Evolutionary conservation across 164 flowering plant genomes (phyloP).

Genomic region (Aristolochia contorta): DNA sequence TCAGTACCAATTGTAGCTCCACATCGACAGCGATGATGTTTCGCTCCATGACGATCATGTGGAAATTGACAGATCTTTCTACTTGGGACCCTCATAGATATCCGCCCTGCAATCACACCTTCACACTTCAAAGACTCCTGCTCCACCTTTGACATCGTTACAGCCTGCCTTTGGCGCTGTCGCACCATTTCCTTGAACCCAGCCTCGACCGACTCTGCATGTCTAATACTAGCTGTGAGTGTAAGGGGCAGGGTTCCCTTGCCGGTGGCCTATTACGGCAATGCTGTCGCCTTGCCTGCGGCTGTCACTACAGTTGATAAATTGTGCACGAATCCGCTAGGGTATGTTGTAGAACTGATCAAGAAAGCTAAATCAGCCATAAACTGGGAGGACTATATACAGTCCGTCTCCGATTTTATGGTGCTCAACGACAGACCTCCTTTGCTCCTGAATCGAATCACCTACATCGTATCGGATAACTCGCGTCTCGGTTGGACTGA

Average conservation of each 20-base stretch:
- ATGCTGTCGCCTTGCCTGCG: constrained; percentile 11
- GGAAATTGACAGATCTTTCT: constrained; percentile 15
- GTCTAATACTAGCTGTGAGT: constrained; percentile 2
- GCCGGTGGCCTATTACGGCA: constrained; percentile 25
- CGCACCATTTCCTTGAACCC: constrained; percentile 19
- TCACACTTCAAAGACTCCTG: constrained; percentile 5
- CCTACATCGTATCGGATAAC: no score
- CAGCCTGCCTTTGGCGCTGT: constrained; percentile 28
- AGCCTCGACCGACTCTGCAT: constrained; percentile 15
- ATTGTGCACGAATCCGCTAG: constrained; percentile 10
- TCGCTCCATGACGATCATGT: neutral
- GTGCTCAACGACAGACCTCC: no score
- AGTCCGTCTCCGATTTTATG: constrained; percentile 1
- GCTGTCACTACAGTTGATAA: constrained; percentile 11
- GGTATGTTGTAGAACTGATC: constrained; percentile 20
- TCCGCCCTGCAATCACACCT: constrained; percentile 8
- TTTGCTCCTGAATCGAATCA: no score
- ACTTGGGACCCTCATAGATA: constrained; percentile 15
- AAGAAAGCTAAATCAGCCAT: constrained; percentile 12
- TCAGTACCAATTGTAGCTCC: neutral
- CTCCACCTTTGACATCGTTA: constrained; percentile 18
- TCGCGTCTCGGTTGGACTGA: no score
- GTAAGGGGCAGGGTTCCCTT: constrained; percentile 10
- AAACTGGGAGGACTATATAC: constrained; percentile 17
- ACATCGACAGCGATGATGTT: no score